Evolutionary conservation across 106 monocot genomes (phyloP), one percentile per base, ranked within the genome.

Genomic region (Dendrobium officinale): DNA sequence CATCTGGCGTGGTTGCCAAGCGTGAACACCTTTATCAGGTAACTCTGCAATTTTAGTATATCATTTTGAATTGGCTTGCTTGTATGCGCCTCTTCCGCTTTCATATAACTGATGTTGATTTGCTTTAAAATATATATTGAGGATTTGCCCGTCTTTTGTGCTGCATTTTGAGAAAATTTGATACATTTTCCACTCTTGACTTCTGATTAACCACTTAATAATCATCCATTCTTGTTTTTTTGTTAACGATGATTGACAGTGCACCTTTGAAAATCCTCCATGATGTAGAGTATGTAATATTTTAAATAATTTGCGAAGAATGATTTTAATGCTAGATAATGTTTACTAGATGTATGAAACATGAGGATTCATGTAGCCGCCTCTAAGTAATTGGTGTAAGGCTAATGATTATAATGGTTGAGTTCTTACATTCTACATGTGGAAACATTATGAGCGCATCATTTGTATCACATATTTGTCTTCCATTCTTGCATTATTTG

Each of bases 1-100:
- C 87, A 42, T 91, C 88, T 84, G 80, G 85, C 80, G 94, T 90
- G 10, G 85, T 86, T 80, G 56, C 88, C 79, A 98, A 98, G 87
- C 91, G 94, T 9, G 92, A 98, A 61, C 97, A 98, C 73, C 85
- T 98, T 18, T 95, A 89, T 81, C 86, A 94, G 94, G 97, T 98
- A 89, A 74, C 55, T 61, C 1, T 79, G 18, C 37, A 77, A 17
- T 17, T 55, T 77, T 48, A 44, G 0, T 56, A 67, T 41, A 20
- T 31, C 51, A 67, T 72, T 33, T 15, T 33, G 26, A 66, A 24
- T 22, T 6, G 22, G 6, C 26, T 66, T 26, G n/a, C 64, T 24
- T 66, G n/a, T 9, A 66, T 26, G 64, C 64, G 1, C 58, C 24
- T 1, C 64, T 15, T 66, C 24, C 26, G 6, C 26, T 9, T 55